These are phyloP conservation scores for Ascobolus immersus DNA, from an alignment of 495 filamentous ascomycete genomes.

Conservation along the genomic window DNA sequence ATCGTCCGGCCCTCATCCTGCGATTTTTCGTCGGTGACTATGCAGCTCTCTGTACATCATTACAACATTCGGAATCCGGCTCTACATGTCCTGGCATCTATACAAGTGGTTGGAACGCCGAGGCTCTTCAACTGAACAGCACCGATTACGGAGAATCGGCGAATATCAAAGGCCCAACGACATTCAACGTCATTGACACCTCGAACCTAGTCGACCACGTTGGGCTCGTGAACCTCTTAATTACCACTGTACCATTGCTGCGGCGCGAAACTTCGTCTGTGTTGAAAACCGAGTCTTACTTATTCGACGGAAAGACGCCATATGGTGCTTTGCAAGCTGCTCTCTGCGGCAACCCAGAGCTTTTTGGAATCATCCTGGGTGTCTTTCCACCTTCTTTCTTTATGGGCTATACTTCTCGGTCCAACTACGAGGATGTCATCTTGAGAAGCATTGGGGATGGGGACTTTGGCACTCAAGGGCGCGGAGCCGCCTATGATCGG, in stretches of 20 bases:
- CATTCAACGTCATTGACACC: constrained; percentile 35
- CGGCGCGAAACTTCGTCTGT: constrained; percentile 17
- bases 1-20: too few relatives aligned
- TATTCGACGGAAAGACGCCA: constrained; percentile 5
- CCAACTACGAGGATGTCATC: too few relatives aligned
- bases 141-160: constrained; percentile 17
- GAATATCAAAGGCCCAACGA: constrained; percentile 15
- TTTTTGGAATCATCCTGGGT: too few relatives aligned
- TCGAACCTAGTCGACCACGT: constrained; percentile 27
- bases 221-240: constrained; percentile 24
- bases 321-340: constrained; percentile 14
- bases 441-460: too few relatives aligned
- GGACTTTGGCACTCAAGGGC: too few relatives aligned
- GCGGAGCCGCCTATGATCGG: too few relatives aligned
- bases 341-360: too few relatives aligned
- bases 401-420: too few relatives aligned
- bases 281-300: constrained; percentile 23
- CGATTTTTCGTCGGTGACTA: constrained; percentile 23
- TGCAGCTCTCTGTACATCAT: constrained; percentile 22
- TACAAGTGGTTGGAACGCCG: constrained; percentile 9
- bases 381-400: too few relatives aligned
- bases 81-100: constrained; percentile 15
- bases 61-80: constrained; percentile 16
- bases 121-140: constrained; percentile 18
- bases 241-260: constrained; percentile 24